These are phyloP conservation scores for Helicocarpus griseus DNA, from an alignment of 2,329 filamentous ascomycete genomes.

Conservation along the genomic window DNA sequence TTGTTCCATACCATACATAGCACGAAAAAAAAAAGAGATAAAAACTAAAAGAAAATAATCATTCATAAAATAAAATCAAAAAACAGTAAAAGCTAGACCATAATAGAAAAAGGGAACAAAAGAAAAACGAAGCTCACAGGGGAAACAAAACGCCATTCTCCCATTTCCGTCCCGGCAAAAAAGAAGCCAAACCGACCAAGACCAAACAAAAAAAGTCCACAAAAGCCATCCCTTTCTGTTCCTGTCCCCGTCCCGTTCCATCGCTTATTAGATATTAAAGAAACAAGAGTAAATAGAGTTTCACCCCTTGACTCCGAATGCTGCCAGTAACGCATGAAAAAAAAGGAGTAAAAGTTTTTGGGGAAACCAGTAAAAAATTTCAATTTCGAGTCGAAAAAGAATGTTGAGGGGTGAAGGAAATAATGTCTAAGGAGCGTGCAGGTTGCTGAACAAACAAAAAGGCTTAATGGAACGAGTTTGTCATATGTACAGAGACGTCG, in stretches of 20 bases:
- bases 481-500: background rate
- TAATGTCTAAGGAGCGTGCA: background rate
- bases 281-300: background rate
- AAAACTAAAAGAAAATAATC: background rate
- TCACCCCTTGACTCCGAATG: background rate
- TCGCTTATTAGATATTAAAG: background rate
- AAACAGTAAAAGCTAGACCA: conserved; percentile 5
- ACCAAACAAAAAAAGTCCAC: background rate
- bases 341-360: no score
- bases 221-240: background rate
- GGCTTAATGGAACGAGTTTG: background rate
- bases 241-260: background rate
- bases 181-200: background rate
- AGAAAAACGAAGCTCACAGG: background rate
- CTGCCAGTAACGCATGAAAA: background rate
- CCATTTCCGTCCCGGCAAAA: background rate
- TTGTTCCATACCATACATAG: background rate
- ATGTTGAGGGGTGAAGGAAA: no score
- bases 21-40: background rate
- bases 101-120: conserved; percentile 7
- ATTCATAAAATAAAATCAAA: background rate
- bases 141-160: conserved; percentile 8
- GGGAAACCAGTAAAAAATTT: no score
- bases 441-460: background rate
- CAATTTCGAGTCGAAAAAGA: background rate